Evolutionary conservation across 257 asterid species (phyloP).

Genomic region (Solanum appendiculatum): DNA sequence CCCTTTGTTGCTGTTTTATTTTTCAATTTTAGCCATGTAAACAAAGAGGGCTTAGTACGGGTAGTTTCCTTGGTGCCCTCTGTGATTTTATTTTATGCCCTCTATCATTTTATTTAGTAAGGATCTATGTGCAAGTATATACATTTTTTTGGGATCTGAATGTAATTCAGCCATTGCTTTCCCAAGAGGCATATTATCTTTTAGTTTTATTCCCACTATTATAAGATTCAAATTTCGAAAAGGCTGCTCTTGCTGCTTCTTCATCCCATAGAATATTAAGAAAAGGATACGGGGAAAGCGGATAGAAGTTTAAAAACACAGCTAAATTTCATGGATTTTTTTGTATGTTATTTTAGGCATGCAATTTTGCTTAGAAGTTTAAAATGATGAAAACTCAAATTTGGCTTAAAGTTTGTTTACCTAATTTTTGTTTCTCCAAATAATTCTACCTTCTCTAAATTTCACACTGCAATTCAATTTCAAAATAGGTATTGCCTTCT

Average conservation of each 20-base stretch:
- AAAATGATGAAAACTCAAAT: not conserved
- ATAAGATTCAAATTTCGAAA: not conserved
- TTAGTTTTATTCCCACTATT: not conserved
- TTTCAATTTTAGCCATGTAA: not conserved
- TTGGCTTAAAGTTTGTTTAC: not conserved
- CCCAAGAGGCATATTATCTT: not conserved
- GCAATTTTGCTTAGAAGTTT: not conserved
- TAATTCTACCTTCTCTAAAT: not conserved
- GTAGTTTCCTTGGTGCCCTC: not conserved
- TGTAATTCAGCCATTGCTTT: not conserved
- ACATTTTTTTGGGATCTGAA: not conserved
- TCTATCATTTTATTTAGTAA: not conserved
- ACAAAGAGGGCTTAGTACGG: not conserved
- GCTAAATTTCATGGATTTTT: not conserved
- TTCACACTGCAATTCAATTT: not conserved
- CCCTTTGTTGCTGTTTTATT: not conserved
- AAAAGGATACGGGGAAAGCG: not conserved
- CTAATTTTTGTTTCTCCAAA: not conserved
- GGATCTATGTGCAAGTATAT: not conserved
- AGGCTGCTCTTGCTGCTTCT: not conserved
- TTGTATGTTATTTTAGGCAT: not conserved
- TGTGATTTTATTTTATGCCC: not conserved
- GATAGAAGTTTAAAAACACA: not conserved
- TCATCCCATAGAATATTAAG: too few species aligned
- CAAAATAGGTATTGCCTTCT: slow-evolving; percentile 59